Evolutionary conservation across 169 alveolate species (phyloP).

Genomic region (Cryptosporidium ubiquitum): DNA sequence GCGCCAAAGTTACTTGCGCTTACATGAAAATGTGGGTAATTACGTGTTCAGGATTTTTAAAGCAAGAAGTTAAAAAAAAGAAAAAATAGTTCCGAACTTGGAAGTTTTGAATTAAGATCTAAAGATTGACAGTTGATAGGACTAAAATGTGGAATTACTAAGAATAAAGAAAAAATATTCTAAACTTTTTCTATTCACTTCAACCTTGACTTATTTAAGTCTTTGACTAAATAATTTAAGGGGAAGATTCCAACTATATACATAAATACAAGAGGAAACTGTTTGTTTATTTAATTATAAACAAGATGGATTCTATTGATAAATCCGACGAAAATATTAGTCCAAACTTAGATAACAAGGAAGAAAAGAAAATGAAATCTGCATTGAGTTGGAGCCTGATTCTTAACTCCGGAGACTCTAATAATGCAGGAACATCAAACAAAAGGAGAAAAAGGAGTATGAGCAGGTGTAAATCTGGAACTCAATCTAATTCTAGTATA

Average conservation of each 20-base stretch:
- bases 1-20: conserved; percentile 57
- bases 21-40: conserved; percentile 70
- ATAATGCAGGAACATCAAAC: conserved; percentile 1
- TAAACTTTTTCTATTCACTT: neutral
- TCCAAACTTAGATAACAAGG: conserved; percentile 2
- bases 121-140: neutral
- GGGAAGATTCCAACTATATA: neutral
- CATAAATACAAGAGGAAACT: neutral
- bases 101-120: neutral
- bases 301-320: neutral
- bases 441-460: conserved; percentile 33
- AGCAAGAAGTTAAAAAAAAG: neutral
- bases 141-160: neutral
- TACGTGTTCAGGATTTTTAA: conserved; percentile 10
- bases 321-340: conserved; percentile 1
- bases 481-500: neutral
- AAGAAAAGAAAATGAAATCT: neutral
- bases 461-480: neutral
- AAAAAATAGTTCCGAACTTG: neutral
- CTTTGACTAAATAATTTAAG: neutral
- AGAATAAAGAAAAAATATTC: neutral
- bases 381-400: conserved; percentile 17
- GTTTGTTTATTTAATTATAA: neutral
- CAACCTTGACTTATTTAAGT: neutral
- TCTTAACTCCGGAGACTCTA: conserved; percentile 11